Percentiles rank a stretch among this genome's conserved stretches.
These are phyloP conservation scores for Cladochytrium tenue DNA, from an alignment of 371 early-diverging fungal species.

Conservation along the genomic window DNA sequence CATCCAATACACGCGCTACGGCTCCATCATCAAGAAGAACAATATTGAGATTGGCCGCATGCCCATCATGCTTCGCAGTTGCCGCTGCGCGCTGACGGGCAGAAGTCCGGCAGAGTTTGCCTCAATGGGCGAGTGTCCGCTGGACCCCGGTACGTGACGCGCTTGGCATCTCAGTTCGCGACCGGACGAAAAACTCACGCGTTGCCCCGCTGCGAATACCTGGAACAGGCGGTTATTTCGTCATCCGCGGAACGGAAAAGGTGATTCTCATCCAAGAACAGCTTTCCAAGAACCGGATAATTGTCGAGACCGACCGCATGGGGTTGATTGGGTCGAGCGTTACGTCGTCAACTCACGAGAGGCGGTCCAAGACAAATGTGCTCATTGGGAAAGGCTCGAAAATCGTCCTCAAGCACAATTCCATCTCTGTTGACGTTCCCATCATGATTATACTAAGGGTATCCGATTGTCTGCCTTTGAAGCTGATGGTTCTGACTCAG, in stretches of 20 bases:
- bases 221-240: slow-evolving; percentile 97
- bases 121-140: slow-evolving; percentile 92
- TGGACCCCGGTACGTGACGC: slow-evolving; percentile 81
- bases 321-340: slow-evolving; percentile 85
- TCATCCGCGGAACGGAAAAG: slow-evolving; percentile 98
- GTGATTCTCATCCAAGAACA: slow-evolving; percentile 99
- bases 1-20: slow-evolving; percentile 93
- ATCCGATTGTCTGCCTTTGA: slow-evolving; percentile 4
- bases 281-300: slow-evolving; percentile 99
- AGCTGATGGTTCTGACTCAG: neutral
- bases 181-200: no score
- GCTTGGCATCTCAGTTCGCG: neutral
- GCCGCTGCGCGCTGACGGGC: slow-evolving; percentile 83
- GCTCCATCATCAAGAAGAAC: slow-evolving; percentile 81
- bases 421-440: slow-evolving; percentile 80
- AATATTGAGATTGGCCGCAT: slow-evolving; percentile 94
- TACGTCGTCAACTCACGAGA: slow-evolving; percentile 95
- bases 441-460: slow-evolving; percentile 82
- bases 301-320: slow-evolving; percentile 91
- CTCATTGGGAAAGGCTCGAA: slow-evolving; percentile 68
- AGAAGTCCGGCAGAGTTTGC: slow-evolving; percentile 81
- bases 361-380: slow-evolving; percentile 97
- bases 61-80: slow-evolving; percentile 98
- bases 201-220: no score
- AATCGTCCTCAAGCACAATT: slow-evolving; percentile 94